Percentiles rank a stretch among this genome's conserved stretches.
phyloP scores from a whole-genome alignment of 129 eudicot genomes.

The Escallonia rubra region DNA sequence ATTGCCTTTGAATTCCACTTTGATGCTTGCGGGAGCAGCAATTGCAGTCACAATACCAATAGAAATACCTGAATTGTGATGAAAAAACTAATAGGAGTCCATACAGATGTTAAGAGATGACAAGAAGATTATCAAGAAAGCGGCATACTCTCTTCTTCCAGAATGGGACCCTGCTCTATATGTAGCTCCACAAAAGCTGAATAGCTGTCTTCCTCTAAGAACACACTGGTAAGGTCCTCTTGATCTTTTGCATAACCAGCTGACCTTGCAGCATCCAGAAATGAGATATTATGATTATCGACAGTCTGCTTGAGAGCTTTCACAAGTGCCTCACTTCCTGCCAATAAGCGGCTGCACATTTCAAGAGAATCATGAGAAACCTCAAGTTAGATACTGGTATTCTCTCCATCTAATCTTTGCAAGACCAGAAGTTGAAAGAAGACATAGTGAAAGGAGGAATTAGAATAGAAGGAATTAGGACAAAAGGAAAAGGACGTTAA shows the following conservation, averaged over 20 bases:
- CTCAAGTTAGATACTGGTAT: neutral
- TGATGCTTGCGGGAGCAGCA: constrained; percentile 98
- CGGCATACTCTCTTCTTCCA: constrained; percentile 72
- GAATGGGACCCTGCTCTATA: constrained; percentile 95
- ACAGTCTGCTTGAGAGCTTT: constrained; percentile 58
- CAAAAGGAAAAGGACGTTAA: neutral
- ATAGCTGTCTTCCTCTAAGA: constrained; percentile 48
- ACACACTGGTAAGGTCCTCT: constrained; percentile 54
- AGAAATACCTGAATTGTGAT: constrained; percentile 50
- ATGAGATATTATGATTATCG: constrained; percentile 72
- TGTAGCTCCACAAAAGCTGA: constrained; percentile 92
- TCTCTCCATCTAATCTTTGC: neutral
- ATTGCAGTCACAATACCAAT: constrained; percentile 96
- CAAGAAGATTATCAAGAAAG: constrained; percentile 1
- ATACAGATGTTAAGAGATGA: neutral
- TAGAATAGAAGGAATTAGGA: neutral
- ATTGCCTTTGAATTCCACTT: constrained; percentile 89
- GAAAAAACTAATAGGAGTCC: neutral
- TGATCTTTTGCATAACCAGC: constrained; percentile 63
- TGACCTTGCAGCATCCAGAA: constrained; percentile 76
- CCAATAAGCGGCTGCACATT: constrained; percentile 83
- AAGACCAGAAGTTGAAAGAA: neutral
- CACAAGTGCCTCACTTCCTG: constrained; percentile 76
- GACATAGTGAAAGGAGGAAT: neutral
- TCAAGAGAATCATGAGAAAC: constrained; percentile 12